Base-by-base conservation (phyloP, 164 flowering plant species). In the Liquidambar formosana region DNA sequence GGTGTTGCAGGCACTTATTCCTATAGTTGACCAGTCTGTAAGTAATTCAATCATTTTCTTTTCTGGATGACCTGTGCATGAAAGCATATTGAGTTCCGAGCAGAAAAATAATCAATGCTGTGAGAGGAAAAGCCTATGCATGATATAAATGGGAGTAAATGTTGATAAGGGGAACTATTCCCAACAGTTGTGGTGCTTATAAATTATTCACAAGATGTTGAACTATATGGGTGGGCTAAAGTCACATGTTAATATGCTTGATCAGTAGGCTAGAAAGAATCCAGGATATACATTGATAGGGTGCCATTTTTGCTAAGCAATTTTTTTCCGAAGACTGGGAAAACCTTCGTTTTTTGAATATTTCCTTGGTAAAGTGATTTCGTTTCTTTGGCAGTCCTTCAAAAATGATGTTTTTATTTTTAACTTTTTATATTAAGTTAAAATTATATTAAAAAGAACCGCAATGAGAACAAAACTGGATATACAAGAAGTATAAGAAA, bases 1-100 rank as follows among this genome's bases (percentile, higher is more conserved):
- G 84, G 99, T 94, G 79, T 76, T 94, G 81, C 95, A 91, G 79
- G 88, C 99, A 22, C 87, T 94, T 49, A 81, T 88, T 75, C 90
- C 92, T 18, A 87, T 90, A 46, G 93, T 94, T 21, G 97, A 90
- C 66, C 95, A 87, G 18, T 83, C 97, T 53, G 99, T 90, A 80
- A 86, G 93, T 78, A 25, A 25, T 14, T 28, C 8, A 23, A 11
- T 13, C 41, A 33, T 27, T 60, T 60, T 6, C 10, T 15, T 19
- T 13, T 3, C 25, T 2, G 14, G 19, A 26, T 26, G 1, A 45
- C 5, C 26, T n/a, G 13, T 0, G 33, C 41, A 33, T 33, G 41
- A 8, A 49, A 49, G 18, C 14, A 49, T 49, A 8, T 6, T 49
- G 53, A 49, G 0, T 49, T 49, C 14, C 5, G n/a, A n/a, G n/a